Conservation (phyloP, 495 filamentous ascomycete genomes). For the Aspergillus sclerotiicarbonarius region DNA sequence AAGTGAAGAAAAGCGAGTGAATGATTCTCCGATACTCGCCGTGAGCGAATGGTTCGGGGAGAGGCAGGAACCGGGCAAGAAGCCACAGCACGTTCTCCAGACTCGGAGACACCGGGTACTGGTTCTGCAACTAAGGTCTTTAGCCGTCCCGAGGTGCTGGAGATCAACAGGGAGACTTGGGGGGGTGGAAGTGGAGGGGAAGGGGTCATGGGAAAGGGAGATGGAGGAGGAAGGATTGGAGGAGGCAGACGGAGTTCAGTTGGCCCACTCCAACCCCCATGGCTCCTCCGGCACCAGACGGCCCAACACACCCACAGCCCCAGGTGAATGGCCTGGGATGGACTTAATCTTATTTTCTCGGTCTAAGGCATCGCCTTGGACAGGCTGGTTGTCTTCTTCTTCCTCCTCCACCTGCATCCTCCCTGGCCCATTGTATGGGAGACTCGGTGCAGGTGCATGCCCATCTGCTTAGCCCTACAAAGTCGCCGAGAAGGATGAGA, state of each 20-base stretch:
- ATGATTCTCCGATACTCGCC: background rate
- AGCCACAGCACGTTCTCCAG: background rate
- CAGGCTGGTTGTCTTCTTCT: background rate
- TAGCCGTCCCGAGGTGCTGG: background rate
- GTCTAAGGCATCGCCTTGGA: background rate
- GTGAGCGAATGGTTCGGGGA: background rate
- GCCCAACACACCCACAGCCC: constrained; percentile 2
- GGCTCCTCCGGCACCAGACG: constrained; percentile 2
- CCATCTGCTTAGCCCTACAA: background rate
- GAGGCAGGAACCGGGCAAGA: background rate
- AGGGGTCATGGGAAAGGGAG: constrained; percentile 4
- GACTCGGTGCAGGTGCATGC: background rate
- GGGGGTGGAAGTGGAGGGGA: background rate
- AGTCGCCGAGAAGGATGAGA: background rate
- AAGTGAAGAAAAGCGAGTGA: background rate
- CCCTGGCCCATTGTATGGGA: background rate
- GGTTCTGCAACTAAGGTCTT: background rate
- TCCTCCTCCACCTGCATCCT: background rate
- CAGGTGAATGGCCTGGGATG: background rate
- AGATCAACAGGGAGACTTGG: background rate
- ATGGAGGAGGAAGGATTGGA: constrained; percentile 9
- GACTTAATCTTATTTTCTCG: background rate
- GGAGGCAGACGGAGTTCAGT: constrained; percentile 9
- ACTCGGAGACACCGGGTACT: background rate
- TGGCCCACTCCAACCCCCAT: constrained; percentile 15